phyloP scores from a whole-genome alignment of 345 rosid genomes.

The Psidium friedrichsthalianum region DNA sequence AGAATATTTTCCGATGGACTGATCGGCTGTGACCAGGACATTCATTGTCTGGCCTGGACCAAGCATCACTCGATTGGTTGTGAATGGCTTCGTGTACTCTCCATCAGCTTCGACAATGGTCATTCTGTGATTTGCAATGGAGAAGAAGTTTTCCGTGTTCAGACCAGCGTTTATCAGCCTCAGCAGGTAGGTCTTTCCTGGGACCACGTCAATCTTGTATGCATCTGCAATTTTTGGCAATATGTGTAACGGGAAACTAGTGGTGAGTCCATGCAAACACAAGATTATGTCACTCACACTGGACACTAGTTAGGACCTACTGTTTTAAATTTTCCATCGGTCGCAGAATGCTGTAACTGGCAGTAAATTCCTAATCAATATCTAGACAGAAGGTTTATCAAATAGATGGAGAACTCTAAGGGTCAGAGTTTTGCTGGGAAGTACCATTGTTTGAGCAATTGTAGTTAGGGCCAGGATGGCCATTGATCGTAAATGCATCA shows the following conservation, averaged over 20 bases:
- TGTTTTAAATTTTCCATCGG: not conserved
- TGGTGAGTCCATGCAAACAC: not conserved
- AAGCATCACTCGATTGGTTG: slow-evolving; percentile 62
- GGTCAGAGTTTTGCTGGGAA: not conserved
- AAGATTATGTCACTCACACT: not conserved
- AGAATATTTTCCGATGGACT: slow-evolving; percentile 55
- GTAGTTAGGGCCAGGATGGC: slow-evolving; percentile 87
- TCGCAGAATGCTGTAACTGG: not conserved
- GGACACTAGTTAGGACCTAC: not conserved
- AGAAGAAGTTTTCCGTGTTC: slow-evolving; percentile 75
- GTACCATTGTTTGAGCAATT: slow-evolving; percentile 65
- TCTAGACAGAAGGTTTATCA: not conserved
- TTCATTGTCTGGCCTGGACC: slow-evolving; percentile 89
- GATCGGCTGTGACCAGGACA: slow-evolving; percentile 74
- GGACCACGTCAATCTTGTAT: slow-evolving; percentile 46
- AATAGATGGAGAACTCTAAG: not conserved
- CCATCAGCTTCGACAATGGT: slow-evolving; percentile 80
- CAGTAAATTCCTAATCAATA: not conserved
- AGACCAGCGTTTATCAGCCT: slow-evolving; percentile 71
- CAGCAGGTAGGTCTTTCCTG: slow-evolving; percentile 61
- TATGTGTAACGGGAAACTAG: not conserved
- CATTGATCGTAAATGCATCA: slow-evolving; percentile 71
- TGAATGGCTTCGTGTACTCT: slow-evolving; percentile 67
- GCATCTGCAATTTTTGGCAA: slow-evolving; percentile 36
- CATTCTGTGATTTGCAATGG: slow-evolving; percentile 67